Evolutionary conservation across 2,329 filamentous ascomycete species (phyloP).

Genomic region (Neodidymelliopsis sp.): DNA sequence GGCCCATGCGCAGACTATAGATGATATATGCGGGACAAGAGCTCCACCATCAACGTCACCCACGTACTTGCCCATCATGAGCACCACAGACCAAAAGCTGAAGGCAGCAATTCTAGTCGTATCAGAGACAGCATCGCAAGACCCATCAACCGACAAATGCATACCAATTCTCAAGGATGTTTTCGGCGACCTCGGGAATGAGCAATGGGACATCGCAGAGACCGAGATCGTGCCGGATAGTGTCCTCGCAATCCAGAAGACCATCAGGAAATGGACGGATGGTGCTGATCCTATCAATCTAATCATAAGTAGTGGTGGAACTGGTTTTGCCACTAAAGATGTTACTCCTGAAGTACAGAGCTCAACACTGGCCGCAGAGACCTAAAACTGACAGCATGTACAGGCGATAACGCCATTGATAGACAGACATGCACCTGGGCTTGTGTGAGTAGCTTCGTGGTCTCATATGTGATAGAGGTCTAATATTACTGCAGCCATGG

Average conservation of each 20-base stretch:
- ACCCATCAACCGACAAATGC: conserved; percentile 80
- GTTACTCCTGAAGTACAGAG: conserved; percentile 81
- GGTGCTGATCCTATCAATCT: conserved; percentile 69
- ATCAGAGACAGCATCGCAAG: conserved; percentile 85
- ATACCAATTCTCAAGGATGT: conserved; percentile 71
- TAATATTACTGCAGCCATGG: conserved; percentile 67
- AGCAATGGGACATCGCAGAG: conserved; percentile 74
- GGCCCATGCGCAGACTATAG: conserved; percentile 30
- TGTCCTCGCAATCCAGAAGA: conserved; percentile 74
- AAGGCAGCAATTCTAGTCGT: conserved; percentile 83
- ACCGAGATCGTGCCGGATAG: conserved; percentile 83
- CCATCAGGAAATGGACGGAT: conserved; percentile 78
- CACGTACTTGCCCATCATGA: conserved; percentile 35
- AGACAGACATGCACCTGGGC: conserved; percentile 83
- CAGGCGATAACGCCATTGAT: conserved; percentile 81
- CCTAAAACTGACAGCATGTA: conserved; percentile 14
- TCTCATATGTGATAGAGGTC: neutral
- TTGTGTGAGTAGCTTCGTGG: conserved; percentile 65
- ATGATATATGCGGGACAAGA: conserved; percentile 25
- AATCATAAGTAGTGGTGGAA: conserved; percentile 89
- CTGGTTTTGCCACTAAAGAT: conserved; percentile 87
- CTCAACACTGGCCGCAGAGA: neutral
- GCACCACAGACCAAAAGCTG: conserved; percentile 56
- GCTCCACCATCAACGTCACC: conserved; percentile 28
- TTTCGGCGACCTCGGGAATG: conserved; percentile 70